Evolutionary conservation across 768 basidiomycete species (phyloP).

Genomic region (Kwoniella botswanensis): DNA sequence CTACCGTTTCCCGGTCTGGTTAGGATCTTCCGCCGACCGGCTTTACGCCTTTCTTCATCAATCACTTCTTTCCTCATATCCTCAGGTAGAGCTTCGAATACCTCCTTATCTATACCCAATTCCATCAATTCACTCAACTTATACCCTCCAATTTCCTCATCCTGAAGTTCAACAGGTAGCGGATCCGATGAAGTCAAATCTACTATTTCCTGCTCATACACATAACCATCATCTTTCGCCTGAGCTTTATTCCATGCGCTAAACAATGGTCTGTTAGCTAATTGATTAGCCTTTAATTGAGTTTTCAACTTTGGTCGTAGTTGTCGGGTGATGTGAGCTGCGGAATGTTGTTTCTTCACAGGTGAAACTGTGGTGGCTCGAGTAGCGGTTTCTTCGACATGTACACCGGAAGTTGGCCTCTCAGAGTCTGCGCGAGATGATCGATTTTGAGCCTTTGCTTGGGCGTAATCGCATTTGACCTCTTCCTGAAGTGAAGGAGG

Average conservation of each 20-base stretch:
- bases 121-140: constrained; percentile 67
- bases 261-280: constrained; percentile 45
- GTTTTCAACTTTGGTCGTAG: constrained; percentile 49
- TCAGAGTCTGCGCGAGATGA: constrained; percentile 19
- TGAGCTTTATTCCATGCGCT: constrained; percentile 39
- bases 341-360: constrained; percentile 32
- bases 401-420: constrained; percentile 5
- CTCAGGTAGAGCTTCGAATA: constrained; percentile 70
- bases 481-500: constrained; percentile 46
- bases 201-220: constrained; percentile 20
- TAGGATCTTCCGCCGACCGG: constrained; percentile 33
- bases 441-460: not conserved
- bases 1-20: constrained; percentile 33
- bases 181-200: constrained; percentile 31
- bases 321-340: constrained; percentile 47
- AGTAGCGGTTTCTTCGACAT: not conserved
- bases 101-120: constrained; percentile 74
- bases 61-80: constrained; percentile 77
- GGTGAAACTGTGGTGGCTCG: constrained; percentile 30
- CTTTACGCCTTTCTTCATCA: constrained; percentile 55
- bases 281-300: constrained; percentile 36
- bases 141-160: constrained; percentile 58
- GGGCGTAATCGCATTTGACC: constrained; percentile 36
- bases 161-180: constrained; percentile 8
- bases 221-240: constrained; percentile 6